phyloP scores from a whole-genome alignment of 768 basidiomycete species.

The Pseudohyphozyma bogoriensis region DNA sequence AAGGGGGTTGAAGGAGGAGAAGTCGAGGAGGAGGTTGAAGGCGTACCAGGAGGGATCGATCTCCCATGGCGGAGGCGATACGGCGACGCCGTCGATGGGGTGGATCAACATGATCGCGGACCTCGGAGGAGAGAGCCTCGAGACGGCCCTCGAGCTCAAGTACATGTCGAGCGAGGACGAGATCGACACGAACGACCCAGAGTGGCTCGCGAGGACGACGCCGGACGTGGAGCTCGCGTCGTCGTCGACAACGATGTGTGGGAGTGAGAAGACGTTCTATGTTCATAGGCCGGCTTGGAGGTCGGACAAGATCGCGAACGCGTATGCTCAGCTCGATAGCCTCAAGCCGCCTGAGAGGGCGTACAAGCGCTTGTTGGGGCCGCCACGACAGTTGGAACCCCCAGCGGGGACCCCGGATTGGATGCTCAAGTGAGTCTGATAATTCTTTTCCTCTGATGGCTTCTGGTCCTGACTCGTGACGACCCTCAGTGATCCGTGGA shows the following conservation, averaged over 20 bases:
- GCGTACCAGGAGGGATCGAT: background rate
- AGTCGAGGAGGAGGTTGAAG: background rate
- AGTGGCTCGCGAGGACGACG: background rate
- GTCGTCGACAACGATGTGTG: background rate
- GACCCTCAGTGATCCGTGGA: no score
- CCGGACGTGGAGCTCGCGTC: background rate
- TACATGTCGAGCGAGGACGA: constrained; percentile 16
- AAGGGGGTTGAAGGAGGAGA: constrained; percentile 15
- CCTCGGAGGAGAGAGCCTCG: background rate
- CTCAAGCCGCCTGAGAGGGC: constrained; percentile 15
- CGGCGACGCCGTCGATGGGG: no score
- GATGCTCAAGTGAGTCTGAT: constrained; percentile 1
- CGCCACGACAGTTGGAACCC: background rate
- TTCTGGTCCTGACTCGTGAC: no score
- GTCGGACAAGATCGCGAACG: background rate
- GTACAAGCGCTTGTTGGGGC: constrained; percentile 3
- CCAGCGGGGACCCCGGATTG: constrained; percentile 9
- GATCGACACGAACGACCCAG: background rate
- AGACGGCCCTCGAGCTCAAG: constrained; percentile 6
- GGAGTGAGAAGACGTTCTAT: constrained; percentile 5
- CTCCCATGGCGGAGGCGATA: background rate
- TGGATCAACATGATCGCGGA: background rate
- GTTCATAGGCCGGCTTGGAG: constrained; percentile 10
- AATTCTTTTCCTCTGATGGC: no score
- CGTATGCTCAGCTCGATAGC: constrained; percentile 3